Base-by-base conservation (phyloP, 129 eudicot genomes). In the Erigeron canadensis region DNA sequence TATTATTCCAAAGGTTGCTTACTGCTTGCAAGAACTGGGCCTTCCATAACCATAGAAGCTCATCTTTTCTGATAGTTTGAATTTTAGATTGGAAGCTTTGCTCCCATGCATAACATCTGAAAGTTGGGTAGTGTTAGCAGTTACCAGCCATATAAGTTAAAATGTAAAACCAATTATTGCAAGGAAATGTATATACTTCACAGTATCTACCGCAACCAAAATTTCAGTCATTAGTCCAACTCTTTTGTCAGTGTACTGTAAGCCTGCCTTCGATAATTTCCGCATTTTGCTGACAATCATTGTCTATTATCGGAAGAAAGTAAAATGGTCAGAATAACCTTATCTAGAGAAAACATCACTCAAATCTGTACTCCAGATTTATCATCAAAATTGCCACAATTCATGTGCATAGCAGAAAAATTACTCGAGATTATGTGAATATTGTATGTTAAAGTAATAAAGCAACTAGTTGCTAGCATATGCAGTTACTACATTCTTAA, bases 41-140 rank as follows among this genome's bases (percentile, higher is more conserved):
- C 77, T 84, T 89, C 76, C 87, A 81, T 55, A 86, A 84, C 96
- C 96, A 89, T 55, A 81, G 75, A 39, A 89, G 86, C 78, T 89
- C 96, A 41, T 86, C 89, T 82, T 82, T 71, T 68, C 96, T 69
- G 10, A 84, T 70, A 64, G 65, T 56, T 77, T 84, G 87, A 62
- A 89, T 83, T 79, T 86, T 89, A n/a, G 79, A 74, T 41, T 81
- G 87, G 68, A 89, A 89, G 67, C 96, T 89, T 62, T 77, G 79
- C 87, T 89, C 96, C 96, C 96, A 89, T 59, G 96, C 96, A 72
- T 89, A 89, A 74, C 91, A 89, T 82, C 98, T 93, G 86, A 77
- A 70, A 63, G 43, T 73, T 66, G 71, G 53, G 39, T 45, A 61
- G 62, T 11, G 70, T 11, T 59, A 77, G 10, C 16, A 28, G 56